Percentiles rank a stretch among this genome's conserved stretches.
These are phyloP conservation scores for Panus rudis DNA, from an alignment of 768 basidiomycete genomes.

Conservation along the genomic window DNA sequence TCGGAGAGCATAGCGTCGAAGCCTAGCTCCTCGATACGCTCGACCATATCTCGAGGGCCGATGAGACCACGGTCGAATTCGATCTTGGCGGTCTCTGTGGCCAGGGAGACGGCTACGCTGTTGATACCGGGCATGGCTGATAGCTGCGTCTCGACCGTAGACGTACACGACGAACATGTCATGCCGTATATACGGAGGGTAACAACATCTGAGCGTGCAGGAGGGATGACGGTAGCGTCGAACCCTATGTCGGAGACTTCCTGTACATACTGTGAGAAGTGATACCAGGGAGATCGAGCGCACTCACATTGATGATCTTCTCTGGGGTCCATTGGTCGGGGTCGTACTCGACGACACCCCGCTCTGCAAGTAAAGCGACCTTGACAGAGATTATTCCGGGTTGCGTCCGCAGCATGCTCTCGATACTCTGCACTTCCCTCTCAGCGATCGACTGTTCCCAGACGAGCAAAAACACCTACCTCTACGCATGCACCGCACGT, in stretches of 20 bases:
- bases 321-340: slow-evolving; percentile 71
- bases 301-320: slow-evolving; percentile 70
- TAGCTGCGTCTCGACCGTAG: slow-evolving; percentile 68
- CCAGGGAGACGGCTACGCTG: slow-evolving; percentile 64
- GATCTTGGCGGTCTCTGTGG: slow-evolving; percentile 69
- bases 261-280: slow-evolving; percentile 29
- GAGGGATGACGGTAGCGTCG: slow-evolving; percentile 73
- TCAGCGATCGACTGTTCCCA: neutral
- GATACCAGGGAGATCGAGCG: neutral
- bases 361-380: slow-evolving; percentile 95
- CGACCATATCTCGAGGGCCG: slow-evolving; percentile 83
- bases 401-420: slow-evolving; percentile 73
- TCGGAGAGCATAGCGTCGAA: slow-evolving; percentile 85
- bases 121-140: slow-evolving; percentile 65
- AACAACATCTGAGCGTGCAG: slow-evolving; percentile 55
- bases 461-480: slow-evolving; percentile 35
- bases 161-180: slow-evolving; percentile 81
- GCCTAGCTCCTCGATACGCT: slow-evolving; percentile 80
- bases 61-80: slow-evolving; percentile 68
- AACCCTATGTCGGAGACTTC: slow-evolving; percentile 94
- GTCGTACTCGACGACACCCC: slow-evolving; percentile 88
- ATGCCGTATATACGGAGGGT: slow-evolving; percentile 84
- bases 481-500: slow-evolving; percentile 86
- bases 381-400: slow-evolving; percentile 88
- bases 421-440: slow-evolving; percentile 60